Evolutionary conservation across 78 protist species (phyloP), one percentile per base, ranked within the genome.

Genomic region (Tieghemostelium lacteum): DNA sequence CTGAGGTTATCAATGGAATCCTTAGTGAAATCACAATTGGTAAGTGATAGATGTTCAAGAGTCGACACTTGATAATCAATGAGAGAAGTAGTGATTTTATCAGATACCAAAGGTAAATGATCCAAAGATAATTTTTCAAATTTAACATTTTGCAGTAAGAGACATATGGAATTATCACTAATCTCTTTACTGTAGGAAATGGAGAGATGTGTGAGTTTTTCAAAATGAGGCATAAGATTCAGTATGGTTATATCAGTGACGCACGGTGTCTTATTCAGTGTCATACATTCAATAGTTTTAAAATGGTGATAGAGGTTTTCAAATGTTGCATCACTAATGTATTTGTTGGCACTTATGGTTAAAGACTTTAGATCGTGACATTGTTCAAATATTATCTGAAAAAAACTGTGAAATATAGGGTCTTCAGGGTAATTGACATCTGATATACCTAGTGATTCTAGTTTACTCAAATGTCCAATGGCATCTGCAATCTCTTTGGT

Each of bases 91-190:
- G n/a, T n/a, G n/a, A n/a, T n/a, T n/a, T n/a, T n/a, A n/a, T n/a
- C n/a, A n/a, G n/a, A n/a, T n/a, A n/a, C n/a, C n/a, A n/a, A n/a
- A 31, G 36, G 45, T 83, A 76, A 1, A 70, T 83, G 24, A 83
- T n/a, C 2, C 34, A 55, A 2, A 67, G 66, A 52, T 50, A 33
- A 0, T 69, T 20, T 19, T 42, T 12, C 66, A 83, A 54, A 3
- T 28, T 58, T 60, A 31, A 37, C 36, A 1, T 73, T 26, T 33
- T 83, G 64, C 8, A 83, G 22, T 0, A 57, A 17, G 16, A 78
- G 22, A 17, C 55, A 26, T 20, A 69, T n/a, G 26, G 78, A 76
- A 2, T 83, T 66, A 58, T 83, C 76, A 8, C 42, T 60, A 17
- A 67, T 55, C 7, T 60, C 76, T 17, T 39, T 12, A 20, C 49